phyloP scores from a whole-genome alignment of 441 rosid species.

The Gossypium lobatum region DNA sequence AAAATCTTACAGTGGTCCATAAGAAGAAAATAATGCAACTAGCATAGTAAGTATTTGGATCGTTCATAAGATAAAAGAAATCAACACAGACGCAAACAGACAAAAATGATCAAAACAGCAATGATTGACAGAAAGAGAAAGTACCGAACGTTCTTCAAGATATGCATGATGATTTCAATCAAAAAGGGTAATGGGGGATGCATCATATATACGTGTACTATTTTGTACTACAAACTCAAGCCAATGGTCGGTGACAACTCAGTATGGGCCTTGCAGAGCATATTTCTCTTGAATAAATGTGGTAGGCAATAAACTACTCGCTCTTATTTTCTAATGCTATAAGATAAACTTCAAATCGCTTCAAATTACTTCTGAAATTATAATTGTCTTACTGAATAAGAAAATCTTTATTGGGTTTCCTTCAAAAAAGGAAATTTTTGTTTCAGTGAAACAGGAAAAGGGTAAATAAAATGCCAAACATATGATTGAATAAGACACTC shows the following conservation, averaged over 20 bases:
- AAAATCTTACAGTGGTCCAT: too few relatives aligned
- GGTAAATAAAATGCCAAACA: too few relatives aligned
- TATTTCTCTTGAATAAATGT: constrained; percentile 9
- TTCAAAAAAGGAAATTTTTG: neutral
- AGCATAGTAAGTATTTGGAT: neutral
- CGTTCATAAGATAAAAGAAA: neutral
- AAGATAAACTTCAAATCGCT: neutral
- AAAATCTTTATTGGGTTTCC: neutral
- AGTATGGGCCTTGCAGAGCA: constrained; percentile 34
- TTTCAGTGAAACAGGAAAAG: neutral
- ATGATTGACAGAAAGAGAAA: constrained; percentile 29
- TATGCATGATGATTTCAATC: constrained; percentile 14
- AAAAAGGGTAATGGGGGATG: constrained; percentile 23
- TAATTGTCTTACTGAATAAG: neutral
- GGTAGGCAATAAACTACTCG: neutral
- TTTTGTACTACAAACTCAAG: constrained; percentile 23
- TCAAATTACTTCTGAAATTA: neutral
- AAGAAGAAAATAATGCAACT: neutral
- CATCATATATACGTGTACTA: constrained; percentile 21
- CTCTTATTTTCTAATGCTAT: neutral
- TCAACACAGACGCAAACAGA: constrained; percentile 4
- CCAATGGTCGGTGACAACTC: constrained; percentile 33
- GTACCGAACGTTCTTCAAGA: constrained; percentile 29
- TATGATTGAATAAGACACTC: too few relatives aligned
- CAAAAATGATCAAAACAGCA: constrained; percentile 24